Evolutionary conservation across 228 moss, liverwort and hornwort genomes (phyloP).

Genomic region (Sphagnum magellanicum): DNA sequence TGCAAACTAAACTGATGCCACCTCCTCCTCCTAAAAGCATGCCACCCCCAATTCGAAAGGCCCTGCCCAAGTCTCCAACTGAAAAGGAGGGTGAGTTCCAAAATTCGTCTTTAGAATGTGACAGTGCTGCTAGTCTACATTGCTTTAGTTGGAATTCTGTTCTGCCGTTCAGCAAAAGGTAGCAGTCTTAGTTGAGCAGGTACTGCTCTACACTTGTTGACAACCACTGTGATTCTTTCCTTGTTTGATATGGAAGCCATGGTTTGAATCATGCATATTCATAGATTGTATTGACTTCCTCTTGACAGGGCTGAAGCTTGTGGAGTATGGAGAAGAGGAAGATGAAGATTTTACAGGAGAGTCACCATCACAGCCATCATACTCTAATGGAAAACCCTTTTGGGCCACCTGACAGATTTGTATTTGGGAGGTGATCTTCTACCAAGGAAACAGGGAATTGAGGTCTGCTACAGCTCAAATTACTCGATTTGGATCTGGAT

Average conservation of each 20-base stretch:
- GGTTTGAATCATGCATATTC: too few relatives aligned
- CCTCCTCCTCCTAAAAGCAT: constrained; percentile 46
- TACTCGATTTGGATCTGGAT: too few relatives aligned
- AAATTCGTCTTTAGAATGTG: not conserved
- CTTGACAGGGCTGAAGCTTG: constrained; percentile 71
- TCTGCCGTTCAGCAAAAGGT: too few relatives aligned
- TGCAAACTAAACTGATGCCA: constrained; percentile 28
- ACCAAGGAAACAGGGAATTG: too few relatives aligned
- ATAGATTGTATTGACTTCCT: too few relatives aligned
- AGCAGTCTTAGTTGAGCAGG: too few relatives aligned
- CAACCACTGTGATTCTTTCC: too few relatives aligned
- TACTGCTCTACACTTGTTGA: too few relatives aligned
- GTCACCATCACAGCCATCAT: constrained; percentile 17
- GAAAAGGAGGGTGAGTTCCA: constrained; percentile 37
- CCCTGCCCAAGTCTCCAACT: constrained; percentile 5
- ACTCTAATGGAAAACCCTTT: constrained; percentile 64
- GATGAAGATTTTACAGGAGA: constrained; percentile 50
- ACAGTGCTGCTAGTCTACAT: too few relatives aligned
- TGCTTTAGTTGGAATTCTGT: too few relatives aligned
- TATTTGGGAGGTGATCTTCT: not conserved
- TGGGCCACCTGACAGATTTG: constrained; percentile 53
- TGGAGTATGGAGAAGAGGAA: constrained; percentile 90
- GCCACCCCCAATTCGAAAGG: constrained; percentile 6
- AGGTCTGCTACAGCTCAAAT: too few relatives aligned
- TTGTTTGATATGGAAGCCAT: too few relatives aligned